These are phyloP conservation scores for Trifolium dubium DNA, from an alignment of 306 rosid genomes.

Conservation along the genomic window DNA sequence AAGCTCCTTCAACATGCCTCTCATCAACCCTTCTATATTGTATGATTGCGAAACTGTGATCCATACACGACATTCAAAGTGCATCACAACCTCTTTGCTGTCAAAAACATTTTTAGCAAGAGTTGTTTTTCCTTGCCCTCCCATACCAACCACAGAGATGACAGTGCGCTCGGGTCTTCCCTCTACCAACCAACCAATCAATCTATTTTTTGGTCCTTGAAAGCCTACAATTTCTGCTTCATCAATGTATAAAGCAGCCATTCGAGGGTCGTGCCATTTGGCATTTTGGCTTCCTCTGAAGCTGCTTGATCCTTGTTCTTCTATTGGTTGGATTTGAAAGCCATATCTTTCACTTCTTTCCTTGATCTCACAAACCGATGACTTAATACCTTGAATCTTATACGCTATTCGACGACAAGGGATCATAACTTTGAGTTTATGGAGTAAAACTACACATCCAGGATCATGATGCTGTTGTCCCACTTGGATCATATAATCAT, in stretches of 20 bases:
- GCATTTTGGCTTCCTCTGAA: background rate
- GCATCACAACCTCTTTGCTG: background rate
- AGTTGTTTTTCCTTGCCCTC: slow-evolving; percentile 38
- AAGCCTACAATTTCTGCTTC: slow-evolving; percentile 29
- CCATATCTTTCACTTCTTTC: background rate
- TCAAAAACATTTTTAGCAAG: slow-evolving; percentile 27
- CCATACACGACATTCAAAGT: background rate
- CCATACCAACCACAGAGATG: background rate
- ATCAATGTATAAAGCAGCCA: background rate
- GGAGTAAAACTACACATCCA: background rate
- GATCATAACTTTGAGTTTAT: background rate
- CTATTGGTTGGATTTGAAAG: background rate
- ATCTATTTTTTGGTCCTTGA: background rate
- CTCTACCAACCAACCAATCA: background rate
- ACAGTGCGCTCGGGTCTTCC: background rate
- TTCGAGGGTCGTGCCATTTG: background rate
- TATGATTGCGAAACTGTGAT: slow-evolving; percentile 29
- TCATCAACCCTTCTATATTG: background rate
- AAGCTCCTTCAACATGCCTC: background rate
- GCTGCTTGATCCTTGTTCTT: background rate
- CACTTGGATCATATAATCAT: background rate
- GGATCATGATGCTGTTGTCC: background rate
- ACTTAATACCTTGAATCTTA: background rate
- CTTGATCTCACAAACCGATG: background rate
- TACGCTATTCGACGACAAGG: background rate